Base-by-base conservation (phyloP, 2,329 filamentous ascomycete species). In the Pseudogymnoascus sp. region DNA sequence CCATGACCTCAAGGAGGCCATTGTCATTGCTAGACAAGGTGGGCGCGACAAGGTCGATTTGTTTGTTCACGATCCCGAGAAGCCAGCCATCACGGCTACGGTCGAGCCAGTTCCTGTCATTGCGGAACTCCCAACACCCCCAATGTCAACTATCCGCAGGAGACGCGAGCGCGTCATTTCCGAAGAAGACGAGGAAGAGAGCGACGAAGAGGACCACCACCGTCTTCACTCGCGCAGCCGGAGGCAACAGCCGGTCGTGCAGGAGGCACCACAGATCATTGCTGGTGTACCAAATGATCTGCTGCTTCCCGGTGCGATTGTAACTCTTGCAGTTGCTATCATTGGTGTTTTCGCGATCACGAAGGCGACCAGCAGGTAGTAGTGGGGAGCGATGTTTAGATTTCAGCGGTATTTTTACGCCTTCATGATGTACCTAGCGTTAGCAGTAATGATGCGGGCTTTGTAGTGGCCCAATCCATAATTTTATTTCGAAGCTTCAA, bases 251-350 rank as follows among this genome's bases (percentile, higher is more conserved):
- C 67, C 78, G 80, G 60, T 75, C 3, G 66, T 68, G 21, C 74
- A 73, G 16, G 78, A 83, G 62, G 82, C 86, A 63, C 31, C 31
- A 7, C 91, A 96, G 75, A 79, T 96, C 63, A 93, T 99, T 72
- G 83, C 87, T 2, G 94, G 94, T 62, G 89, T 99, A 35, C 92
- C 94, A 7, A 99, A 99, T 72, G 94, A 99, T 71, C 80, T 97
- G 62, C 80, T 99, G 16, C 83, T 97, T 43, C 94, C 94, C 0
- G 94, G 94, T 67, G 94, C 94, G 19, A 93, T 99, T 73, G 92
- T 94, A 63, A 92, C 92, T n/a, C 78, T 99, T 71, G 94, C 93
- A 8, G 91, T 95, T 45, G 92, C 96, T 38, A 96, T 99, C 75
- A 82, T 95, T 41, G 91, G 90, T 67, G 93, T 97, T 10, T 99